A percentile compares a stretch with the other conserved stretches of the same genome.
Evolutionary conservation across 768 basidiomycete species (phyloP).

Genomic region (Lactarius akahatsu): DNA sequence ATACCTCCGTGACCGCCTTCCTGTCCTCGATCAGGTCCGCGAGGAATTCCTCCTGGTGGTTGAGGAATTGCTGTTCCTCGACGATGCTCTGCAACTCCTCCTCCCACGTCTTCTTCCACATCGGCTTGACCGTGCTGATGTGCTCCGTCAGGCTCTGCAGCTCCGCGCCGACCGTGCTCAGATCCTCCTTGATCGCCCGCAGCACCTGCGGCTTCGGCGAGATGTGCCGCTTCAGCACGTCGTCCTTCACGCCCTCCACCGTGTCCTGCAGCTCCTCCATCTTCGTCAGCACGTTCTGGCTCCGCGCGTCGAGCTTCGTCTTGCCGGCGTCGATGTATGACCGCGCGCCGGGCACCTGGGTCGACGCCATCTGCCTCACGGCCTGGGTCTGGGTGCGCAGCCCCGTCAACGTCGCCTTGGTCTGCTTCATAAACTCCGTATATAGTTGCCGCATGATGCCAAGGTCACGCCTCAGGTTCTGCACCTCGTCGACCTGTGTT

Average conservation of each 20-base stretch:
- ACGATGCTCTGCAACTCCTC: slow-evolving; percentile 95
- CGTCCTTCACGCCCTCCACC: slow-evolving; percentile 85
- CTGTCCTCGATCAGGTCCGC: slow-evolving; percentile 88
- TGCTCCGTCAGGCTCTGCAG: slow-evolving; percentile 78
- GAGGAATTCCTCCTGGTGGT: slow-evolving; percentile 90
- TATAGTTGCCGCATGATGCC: slow-evolving; percentile 94
- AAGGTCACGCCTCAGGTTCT: slow-evolving; percentile 89
- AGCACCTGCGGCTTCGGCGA: slow-evolving; percentile 76
- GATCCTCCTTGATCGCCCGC: slow-evolving; percentile 68
- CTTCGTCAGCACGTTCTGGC: slow-evolving; percentile 86
- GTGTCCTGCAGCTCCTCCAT: slow-evolving; percentile 92
- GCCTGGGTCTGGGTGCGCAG: slow-evolving; percentile 82
- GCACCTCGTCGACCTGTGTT: slow-evolving; percentile 93
- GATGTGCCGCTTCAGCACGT: slow-evolving; percentile 85
- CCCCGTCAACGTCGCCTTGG: slow-evolving; percentile 77
- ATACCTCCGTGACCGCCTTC: slow-evolving; percentile 84
- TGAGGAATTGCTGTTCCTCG: slow-evolving; percentile 93
- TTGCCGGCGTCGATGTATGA: slow-evolving; percentile 91
- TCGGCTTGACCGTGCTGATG: slow-evolving; percentile 86
- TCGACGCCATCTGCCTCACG: slow-evolving; percentile 82
- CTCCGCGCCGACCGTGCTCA: slow-evolving; percentile 63
- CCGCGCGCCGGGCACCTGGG: slow-evolving; percentile 80
- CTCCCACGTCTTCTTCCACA: slow-evolving; percentile 99
- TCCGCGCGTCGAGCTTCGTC: slow-evolving; percentile 83
- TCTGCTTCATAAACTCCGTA: slow-evolving; percentile 88